Base-by-base conservation (phyloP, 345 rosid genomes). In the Sonneratia alba region DNA sequence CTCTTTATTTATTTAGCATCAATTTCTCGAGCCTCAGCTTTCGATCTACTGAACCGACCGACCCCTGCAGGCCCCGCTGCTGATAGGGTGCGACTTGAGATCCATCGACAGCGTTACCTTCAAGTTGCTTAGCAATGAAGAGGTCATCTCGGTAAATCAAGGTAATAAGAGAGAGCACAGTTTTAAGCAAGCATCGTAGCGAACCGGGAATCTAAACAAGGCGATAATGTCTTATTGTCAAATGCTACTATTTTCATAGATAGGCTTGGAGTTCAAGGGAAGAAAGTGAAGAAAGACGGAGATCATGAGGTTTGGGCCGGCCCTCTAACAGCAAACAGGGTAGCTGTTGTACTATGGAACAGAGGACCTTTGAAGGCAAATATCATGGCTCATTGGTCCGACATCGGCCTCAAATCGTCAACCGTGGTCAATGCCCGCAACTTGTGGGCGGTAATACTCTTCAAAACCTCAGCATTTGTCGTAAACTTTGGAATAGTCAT, bases 101-200 rank as follows among this genome's bases (percentile, higher is more conserved):
- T 81, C 85, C 67, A 78, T 94, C 79, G 82, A 87, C 22, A 82
- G 80, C 69, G 87, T 82, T 27, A 91, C 89, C 0, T 36, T 79
- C 71, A 87, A 85, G 72, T 83, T 91, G 36, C 70, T 91, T 10
- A 42, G 86, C 69, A 93, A 93, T 77, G 81, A 86, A 71, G 98
- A 93, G 78, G 98, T 88, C 71, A 88, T 89, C 73, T 92, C 87
- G 27, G 76, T 93, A 61, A 93, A 91, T 79, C 97, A 93, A 88
- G 96, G 97, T 89, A 38, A 37, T 34, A 62, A 24, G 38, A 62
- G 34, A 59, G 4, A 62, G 7, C 2, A 2, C 37, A 0, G 19
- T 62, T 27, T 62, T 34, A 7, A n/a, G 32, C 27, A 12, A 18
- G 27, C 6, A 62, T 27, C 13, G 43, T 40, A 59, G 22, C 64